These are phyloP conservation scores for Neocallimastix lanati DNA, from an alignment of 192 early-diverging fungal genomes.

Conservation along the genomic window DNA sequence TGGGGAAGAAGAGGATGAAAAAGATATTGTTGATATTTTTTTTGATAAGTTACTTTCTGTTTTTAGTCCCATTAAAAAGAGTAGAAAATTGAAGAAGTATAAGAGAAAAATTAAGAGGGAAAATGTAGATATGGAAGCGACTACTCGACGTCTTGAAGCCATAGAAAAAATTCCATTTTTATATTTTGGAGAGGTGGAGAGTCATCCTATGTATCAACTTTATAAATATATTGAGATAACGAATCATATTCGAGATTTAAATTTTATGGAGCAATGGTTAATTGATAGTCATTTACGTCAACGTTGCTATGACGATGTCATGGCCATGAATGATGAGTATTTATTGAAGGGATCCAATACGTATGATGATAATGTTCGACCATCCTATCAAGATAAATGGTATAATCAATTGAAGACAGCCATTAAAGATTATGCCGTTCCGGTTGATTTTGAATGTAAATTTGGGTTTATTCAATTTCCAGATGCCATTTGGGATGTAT, in stretches of 20 bases:
- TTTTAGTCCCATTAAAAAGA: background rate
- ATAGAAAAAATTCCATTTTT: background rate
- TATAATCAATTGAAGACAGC: background rate
- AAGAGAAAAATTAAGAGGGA: background rate
- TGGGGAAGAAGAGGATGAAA: background rate
- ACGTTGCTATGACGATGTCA: background rate
- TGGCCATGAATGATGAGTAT: background rate
- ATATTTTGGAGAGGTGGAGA: background rate
- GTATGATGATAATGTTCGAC: background rate
- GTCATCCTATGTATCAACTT: background rate
- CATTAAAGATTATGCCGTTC: background rate
- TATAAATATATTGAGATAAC: background rate
- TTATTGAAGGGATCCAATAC: background rate
- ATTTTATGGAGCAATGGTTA: background rate
- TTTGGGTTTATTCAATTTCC: background rate
- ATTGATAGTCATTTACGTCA: background rate
- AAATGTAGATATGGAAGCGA: background rate
- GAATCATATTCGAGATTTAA: background rate
- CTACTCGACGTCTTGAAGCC: background rate
- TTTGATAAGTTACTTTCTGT: background rate
- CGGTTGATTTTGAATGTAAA: background rate
- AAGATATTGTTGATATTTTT: background rate
- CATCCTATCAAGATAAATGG: background rate
- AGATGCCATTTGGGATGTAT: background rate
- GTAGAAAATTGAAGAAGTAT: background rate